phyloP scores from a whole-genome alignment of 2,329 filamentous ascomycete genomes.

The Aspergillus fumigatiaffinis region DNA sequence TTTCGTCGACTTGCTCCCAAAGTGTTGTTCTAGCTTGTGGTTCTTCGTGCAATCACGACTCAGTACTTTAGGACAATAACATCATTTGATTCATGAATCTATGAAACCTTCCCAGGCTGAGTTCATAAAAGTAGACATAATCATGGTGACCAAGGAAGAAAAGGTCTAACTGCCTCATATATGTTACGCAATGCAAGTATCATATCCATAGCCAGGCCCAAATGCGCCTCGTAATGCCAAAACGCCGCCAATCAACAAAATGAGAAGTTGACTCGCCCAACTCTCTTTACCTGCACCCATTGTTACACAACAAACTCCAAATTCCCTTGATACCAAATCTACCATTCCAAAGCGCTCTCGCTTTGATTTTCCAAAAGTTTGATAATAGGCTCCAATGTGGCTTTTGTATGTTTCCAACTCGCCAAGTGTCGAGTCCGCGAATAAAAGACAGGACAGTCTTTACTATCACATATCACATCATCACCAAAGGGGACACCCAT shows the following conservation, averaged over 20 bases:
- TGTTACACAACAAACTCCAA: background rate
- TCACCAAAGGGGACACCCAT: slow-evolving; percentile 69
- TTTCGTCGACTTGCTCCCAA: too few relatives aligned
- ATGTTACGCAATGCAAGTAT: too few relatives aligned
- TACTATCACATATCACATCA: slow-evolving; percentile 79
- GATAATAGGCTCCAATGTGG: slow-evolving; percentile 35
- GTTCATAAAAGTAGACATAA: background rate
- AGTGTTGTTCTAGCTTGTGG: background rate
- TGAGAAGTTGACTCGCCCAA: background rate
- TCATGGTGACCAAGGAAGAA: too few relatives aligned
- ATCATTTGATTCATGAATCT: background rate
- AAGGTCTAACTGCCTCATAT: background rate
- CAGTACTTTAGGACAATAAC: background rate
- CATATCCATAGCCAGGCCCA: background rate
- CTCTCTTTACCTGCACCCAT: background rate
- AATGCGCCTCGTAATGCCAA: background rate
- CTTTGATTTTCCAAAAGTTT: slow-evolving; percentile 32
- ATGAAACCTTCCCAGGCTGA: background rate
- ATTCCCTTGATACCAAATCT: slow-evolving; percentile 1
- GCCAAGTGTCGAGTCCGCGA: slow-evolving; percentile 37
- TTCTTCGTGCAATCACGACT: background rate
- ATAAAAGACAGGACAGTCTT: slow-evolving; percentile 92
- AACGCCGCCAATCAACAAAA: background rate
- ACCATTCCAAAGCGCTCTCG: slow-evolving; percentile 38
- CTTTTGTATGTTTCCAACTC: slow-evolving; percentile 34